These are phyloP conservation scores for Metschnikowia henanensis DNA, from an alignment of 805 yeast genomes.

Conservation along the genomic window DNA sequence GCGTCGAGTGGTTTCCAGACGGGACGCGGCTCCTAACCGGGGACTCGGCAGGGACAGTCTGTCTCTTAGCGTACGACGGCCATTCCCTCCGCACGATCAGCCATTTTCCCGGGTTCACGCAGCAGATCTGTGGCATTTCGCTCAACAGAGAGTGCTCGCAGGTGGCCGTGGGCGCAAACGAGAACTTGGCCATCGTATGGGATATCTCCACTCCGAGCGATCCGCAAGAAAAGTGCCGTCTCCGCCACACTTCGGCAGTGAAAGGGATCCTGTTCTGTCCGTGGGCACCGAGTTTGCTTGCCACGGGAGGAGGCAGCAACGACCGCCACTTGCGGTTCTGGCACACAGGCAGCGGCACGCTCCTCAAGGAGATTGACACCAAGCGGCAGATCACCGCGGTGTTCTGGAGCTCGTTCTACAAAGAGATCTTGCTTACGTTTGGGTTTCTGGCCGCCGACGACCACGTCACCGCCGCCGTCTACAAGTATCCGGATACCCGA, in stretches of 20 bases:
- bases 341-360: conserved; percentile 80
- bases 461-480: conserved; percentile 52
- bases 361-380: conserved; percentile 56
- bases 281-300: conserved; percentile 77
- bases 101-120: conserved; percentile 29
- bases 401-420: conserved; percentile 65
- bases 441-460: conserved; percentile 62
- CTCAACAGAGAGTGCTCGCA: conserved; percentile 53
- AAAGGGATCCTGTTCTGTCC: conserved; percentile 92
- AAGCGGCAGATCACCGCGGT: conserved; percentile 78
- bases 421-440: conserved; percentile 74
- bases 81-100: conserved; percentile 11
- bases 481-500: conserved; percentile 65
- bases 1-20: conserved; percentile 59
- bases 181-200: conserved; percentile 80
- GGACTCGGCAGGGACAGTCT: conserved; percentile 62
- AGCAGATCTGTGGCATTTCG: conserved; percentile 45
- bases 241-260: conserved; percentile 82
- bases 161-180: conserved; percentile 82
- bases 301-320: conserved; percentile 89
- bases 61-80: conserved; percentile 35
- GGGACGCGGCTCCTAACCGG: conserved; percentile 54
- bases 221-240: conserved; percentile 47
- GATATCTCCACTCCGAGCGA: conserved; percentile 37
- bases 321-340: conserved; percentile 83